Base-by-base conservation (phyloP, 1,284 basidiomycete genomes). In the Phylloboletellus chloephorus region DNA sequence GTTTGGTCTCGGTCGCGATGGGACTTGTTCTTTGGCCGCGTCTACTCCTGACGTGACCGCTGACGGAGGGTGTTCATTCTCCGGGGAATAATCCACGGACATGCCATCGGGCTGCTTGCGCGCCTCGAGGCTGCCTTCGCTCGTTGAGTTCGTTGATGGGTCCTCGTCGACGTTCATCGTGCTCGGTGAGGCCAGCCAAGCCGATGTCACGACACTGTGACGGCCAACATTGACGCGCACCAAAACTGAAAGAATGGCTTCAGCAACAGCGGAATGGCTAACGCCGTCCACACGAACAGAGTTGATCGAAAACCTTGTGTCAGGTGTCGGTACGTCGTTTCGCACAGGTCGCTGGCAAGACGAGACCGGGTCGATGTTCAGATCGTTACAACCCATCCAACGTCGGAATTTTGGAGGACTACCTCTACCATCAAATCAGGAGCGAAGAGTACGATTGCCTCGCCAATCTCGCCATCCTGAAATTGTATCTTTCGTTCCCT, bases 311-410 rank as follows among this genome's bases (percentile, higher is more conserved):
- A 84, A 88, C 54, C 77, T 95, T 23, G 91, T 95, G 31, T 89
- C 88, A 37, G 91, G 91, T 44, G 91, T 95, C 47, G 91, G 91
- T 89, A 50, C 55, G 88, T 68, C 12, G 24, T 43, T 31, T 39
- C 19, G 15, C 25, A 20, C 21, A 21, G 16, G 37, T 35, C 21
- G 32, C 36, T 46, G 30, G 36, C 23, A 41, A 30, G 42, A 50
- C n/a, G 43, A 30, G 28, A 50, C 33, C 21, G 24, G 29, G 31
- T 34, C 41, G 19, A 36, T 21, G 13, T 34, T 43, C 52, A 93
- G 92, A 97, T 73, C 82, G 93, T 48, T 97, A 97, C 68, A 97
- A 97, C 67, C 93, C 93, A 28, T 86, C 87, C 45, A 97, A 96
- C 66, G 80, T 95, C 46, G 74, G 80, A 30, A 88, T 93, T 50